Evolutionary conservation across 169 alveolate genomes (phyloP), one percentile per base, ranked within the genome.

Genomic region (Eimeria sp.): DNA sequence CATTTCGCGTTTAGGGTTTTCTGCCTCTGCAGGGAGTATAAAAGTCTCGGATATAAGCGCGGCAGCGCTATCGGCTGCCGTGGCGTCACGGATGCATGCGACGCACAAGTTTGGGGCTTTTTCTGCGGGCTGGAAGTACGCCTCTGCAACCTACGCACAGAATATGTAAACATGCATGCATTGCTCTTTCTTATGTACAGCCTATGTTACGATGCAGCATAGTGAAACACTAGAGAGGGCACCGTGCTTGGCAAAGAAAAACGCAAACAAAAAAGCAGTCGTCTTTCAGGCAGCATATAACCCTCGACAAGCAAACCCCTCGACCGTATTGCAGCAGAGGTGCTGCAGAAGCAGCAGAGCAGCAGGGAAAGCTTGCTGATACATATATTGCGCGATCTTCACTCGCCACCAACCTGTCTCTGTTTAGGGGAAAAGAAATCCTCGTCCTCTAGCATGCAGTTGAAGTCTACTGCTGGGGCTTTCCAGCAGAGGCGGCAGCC

Each of bases 401-500:
- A 27, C 13, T 34, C 80, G 43, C 4, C 10, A n/a, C 89, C 54
- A 7, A 82, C 90, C 70, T 49, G 65, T 27, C 65, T 58, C 54
- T 82, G 90, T 9, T 51, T 22, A 0, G 90, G 90, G 4, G 90
- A n/a, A 34, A 82, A 18, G n/a, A 51, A 45, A 9, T 47, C 51
- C 65, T 9, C n/a, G 27, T 82, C 90, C 47, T 54, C 73, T 47
- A 82, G n/a, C 13, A 51, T 4, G 22, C 47, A 5, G 22, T n/a
- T 10, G 47, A 82, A 22, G 73, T 82, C 73, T 51, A 49, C 72
- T 22, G 51, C 49, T n/a, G 90, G 90, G 43, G 49, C 90, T 49
- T 82, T 82, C 73, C 73, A n/a, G 72, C 90, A 82, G 34, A 82
- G 75, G 18, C 75, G n/a, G 73, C 90, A 82, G 4, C 47, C 90